Percentiles rank a stretch among this genome's conserved stretches.
phyloP scores from a whole-genome alignment of 2,329 filamentous ascomycete species.

The Botrytis squamosa region DNA sequence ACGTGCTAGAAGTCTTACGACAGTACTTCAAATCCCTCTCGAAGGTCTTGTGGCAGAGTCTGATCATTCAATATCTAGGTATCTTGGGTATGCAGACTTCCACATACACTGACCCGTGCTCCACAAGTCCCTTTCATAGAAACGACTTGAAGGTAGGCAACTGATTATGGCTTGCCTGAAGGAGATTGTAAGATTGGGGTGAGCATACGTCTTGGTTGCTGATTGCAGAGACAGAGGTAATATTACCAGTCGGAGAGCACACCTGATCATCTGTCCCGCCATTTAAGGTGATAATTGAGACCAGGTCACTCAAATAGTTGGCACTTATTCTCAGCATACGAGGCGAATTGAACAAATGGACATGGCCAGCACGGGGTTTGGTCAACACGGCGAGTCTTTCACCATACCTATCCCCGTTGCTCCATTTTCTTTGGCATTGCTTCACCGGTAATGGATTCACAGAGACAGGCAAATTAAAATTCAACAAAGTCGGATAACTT shows the following conservation, averaged over 20 bases:
- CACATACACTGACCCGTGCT: neutral
- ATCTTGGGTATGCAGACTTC: slow-evolving; percentile 12
- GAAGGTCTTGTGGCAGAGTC: neutral
- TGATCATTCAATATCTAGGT: neutral
- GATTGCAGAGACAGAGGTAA: neutral
- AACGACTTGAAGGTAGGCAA: neutral
- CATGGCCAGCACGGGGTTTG: neutral
- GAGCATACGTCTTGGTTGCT: slow-evolving; percentile 4
- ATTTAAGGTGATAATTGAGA: neutral
- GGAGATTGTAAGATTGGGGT: neutral
- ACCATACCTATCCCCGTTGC: neutral
- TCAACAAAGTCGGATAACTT: neutral
- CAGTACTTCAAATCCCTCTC: neutral
- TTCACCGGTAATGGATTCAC: neutral
- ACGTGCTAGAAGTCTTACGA: neutral
- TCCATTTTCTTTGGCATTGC: neutral
- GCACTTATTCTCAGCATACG: neutral
- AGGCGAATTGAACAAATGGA: neutral
- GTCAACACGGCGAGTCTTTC: neutral
- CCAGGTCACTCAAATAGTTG: neutral
- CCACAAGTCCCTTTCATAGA: neutral
- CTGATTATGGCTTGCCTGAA: neutral
- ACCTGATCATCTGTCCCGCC: neutral
- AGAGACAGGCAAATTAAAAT: neutral
- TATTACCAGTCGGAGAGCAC: neutral